Evolutionary conservation across 2,329 filamentous ascomycete genomes (phyloP).

Genomic region (Sporothrix sp.): DNA sequence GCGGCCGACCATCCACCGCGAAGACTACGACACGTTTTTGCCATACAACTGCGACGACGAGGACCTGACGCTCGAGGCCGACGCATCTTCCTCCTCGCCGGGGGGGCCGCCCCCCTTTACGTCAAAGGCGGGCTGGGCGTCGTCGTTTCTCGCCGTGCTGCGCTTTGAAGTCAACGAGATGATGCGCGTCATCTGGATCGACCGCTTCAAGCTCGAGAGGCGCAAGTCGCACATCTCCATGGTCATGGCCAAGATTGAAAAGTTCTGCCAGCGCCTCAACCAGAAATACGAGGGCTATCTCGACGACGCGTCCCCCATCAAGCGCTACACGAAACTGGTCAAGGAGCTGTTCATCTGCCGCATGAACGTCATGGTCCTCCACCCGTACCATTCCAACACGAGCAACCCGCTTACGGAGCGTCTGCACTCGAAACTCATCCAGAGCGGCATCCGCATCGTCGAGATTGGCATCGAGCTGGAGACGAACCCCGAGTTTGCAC

Average conservation of each 20-base stretch:
- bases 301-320: constrained; percentile 48
- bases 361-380: constrained; percentile 56
- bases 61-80: constrained; percentile 41
- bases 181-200: constrained; percentile 59
- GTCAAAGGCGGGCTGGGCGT: constrained; percentile 46
- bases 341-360: constrained; percentile 55
- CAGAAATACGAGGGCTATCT: constrained; percentile 57
- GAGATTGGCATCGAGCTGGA: constrained; percentile 40
- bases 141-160: constrained; percentile 57
- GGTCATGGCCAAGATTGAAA: constrained; percentile 58
- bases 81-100: too few species aligned
- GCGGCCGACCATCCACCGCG: constrained; percentile 57
- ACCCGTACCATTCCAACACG: constrained; percentile 51
- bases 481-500: constrained; percentile 35
- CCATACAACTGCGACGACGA: constrained; percentile 62
- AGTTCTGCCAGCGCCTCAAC: constrained; percentile 54
- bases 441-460: constrained; percentile 44
- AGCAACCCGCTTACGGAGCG: constrained; percentile 47
- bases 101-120: constrained; percentile 32
- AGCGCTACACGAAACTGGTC: constrained; percentile 53
- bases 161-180: constrained; percentile 66
- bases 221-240: constrained; percentile 52
- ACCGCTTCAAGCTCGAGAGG: constrained; percentile 54
- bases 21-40: constrained; percentile 65
- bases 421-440: constrained; percentile 53